phyloP scores from a whole-genome alignment of 1,284 basidiomycete genomes.

The Volvariella surrecta region DNA sequence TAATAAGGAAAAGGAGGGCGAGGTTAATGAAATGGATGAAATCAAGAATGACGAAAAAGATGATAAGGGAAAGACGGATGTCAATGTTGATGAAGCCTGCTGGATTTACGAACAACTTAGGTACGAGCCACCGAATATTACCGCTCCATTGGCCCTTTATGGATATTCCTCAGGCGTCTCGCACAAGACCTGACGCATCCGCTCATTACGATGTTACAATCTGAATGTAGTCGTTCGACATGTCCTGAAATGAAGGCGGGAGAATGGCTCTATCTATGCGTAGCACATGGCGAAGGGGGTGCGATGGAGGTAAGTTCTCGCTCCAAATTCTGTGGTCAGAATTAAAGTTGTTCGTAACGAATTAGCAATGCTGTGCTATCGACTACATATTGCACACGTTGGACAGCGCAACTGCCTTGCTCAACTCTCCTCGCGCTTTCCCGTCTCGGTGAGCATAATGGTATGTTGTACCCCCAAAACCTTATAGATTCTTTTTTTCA shows the following conservation, averaged over 20 bases:
- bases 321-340: not conserved
- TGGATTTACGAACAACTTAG: slow-evolving; percentile 96
- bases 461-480: not conserved
- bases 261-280: slow-evolving; percentile 95
- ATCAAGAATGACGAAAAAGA: slow-evolving; percentile 31
- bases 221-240: slow-evolving; percentile 73
- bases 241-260: slow-evolving; percentile 98
- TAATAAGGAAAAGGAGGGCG: slow-evolving; percentile 25
- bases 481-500: not conserved
- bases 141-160: slow-evolving; percentile 3
- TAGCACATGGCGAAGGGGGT: slow-evolving; percentile 79
- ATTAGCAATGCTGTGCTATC: slow-evolving; percentile 89
- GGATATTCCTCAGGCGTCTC: slow-evolving; percentile 54
- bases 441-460: slow-evolving; percentile 63
- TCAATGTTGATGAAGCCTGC: slow-evolving; percentile 70
- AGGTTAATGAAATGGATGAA: slow-evolving; percentile 29
- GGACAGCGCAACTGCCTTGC: slow-evolving; percentile 88
- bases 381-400: slow-evolving; percentile 96
- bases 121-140: slow-evolving; percentile 33
- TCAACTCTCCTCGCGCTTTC: slow-evolving; percentile 88
- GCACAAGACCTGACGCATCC: slow-evolving; percentile 90
- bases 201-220: slow-evolving; percentile 79
- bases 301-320: slow-evolving; percentile 56
- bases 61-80: slow-evolving; percentile 36
- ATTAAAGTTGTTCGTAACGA: not conserved